Evolutionary conservation across 345 rosid species (phyloP).

Genomic region (Acer saccharum): DNA sequence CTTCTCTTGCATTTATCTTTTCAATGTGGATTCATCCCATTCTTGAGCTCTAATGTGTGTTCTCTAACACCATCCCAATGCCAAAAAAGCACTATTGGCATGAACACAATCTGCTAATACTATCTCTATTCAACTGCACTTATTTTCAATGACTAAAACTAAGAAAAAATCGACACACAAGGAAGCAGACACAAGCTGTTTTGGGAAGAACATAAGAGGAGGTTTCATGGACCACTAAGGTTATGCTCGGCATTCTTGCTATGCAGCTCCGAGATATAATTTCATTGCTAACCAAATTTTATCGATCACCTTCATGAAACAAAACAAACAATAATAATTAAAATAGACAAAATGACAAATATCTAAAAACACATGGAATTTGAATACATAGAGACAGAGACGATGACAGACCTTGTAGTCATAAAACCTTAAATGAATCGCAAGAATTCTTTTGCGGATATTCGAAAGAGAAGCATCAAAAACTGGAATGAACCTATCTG

Average conservation of each 20-base stretch:
- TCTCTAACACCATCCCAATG: too few relatives aligned
- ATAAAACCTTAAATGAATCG: not conserved
- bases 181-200: not conserved
- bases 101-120: not conserved
- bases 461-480: not conserved
- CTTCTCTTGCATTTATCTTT: too few relatives aligned
- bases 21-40: too few relatives aligned
- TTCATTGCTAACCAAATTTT: conserved; percentile 32
- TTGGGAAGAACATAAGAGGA: conserved; percentile 57
- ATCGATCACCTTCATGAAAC: not conserved
- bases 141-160: not conserved
- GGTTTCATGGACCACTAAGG: conserved; percentile 72
- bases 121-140: not conserved
- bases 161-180: not conserved
- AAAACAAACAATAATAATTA: not conserved
- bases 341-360: not conserved
- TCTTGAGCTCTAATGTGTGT: too few relatives aligned
- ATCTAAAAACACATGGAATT: not conserved
- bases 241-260: conserved; percentile 91
- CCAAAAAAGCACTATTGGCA: too few relatives aligned
- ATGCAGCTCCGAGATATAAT: conserved; percentile 28
- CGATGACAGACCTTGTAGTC: too few relatives aligned
- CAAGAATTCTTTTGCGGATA: not conserved
- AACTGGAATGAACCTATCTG: not conserved
- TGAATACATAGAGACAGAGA: not conserved